These are phyloP conservation scores for Lentithecium fluviatile DNA, from an alignment of 495 filamentous ascomycete genomes.

Conservation along the genomic window DNA sequence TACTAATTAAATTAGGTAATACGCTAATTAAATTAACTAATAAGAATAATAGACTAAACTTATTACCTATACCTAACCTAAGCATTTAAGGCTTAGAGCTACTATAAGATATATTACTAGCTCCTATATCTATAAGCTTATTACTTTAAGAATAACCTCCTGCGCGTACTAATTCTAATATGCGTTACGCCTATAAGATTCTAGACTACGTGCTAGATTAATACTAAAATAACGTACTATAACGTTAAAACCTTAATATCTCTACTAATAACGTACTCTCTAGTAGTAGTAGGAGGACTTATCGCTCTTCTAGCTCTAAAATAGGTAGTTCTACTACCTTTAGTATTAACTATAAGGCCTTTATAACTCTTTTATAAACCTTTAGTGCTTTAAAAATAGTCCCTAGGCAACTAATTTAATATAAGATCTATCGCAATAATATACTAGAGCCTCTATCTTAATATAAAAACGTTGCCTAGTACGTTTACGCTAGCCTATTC, in stretches of 20 bases:
- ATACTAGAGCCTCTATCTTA: not conserved
- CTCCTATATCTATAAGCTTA: too few relatives aligned
- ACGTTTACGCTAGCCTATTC: constrained; percentile 1
- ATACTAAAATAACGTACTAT: not conserved
- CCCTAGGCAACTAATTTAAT: too few relatives aligned
- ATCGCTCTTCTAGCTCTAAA: too few relatives aligned
- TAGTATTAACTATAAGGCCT: not conserved
- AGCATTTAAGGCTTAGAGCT: too few relatives aligned
- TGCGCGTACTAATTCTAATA: too few relatives aligned
- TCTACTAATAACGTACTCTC: not conserved
- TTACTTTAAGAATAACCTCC: too few relatives aligned
- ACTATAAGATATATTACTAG: too few relatives aligned
- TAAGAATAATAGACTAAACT: too few relatives aligned
- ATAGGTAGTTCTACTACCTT: too few relatives aligned
- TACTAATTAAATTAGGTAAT: too few relatives aligned
- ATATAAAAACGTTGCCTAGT: not conserved
- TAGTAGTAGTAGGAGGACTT: not conserved
- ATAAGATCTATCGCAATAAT: not conserved
- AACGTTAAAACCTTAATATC: not conserved
- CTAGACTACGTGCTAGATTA: not conserved
- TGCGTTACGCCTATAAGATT: not conserved
- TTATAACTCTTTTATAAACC: not conserved
- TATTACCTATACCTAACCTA: not conserved
- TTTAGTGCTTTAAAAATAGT: not conserved
- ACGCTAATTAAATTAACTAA: not conserved